These are phyloP conservation scores for Umbelopsis sp. DNA, from an alignment of 192 early-diverging fungal genomes.

Conservation along the genomic window DNA sequence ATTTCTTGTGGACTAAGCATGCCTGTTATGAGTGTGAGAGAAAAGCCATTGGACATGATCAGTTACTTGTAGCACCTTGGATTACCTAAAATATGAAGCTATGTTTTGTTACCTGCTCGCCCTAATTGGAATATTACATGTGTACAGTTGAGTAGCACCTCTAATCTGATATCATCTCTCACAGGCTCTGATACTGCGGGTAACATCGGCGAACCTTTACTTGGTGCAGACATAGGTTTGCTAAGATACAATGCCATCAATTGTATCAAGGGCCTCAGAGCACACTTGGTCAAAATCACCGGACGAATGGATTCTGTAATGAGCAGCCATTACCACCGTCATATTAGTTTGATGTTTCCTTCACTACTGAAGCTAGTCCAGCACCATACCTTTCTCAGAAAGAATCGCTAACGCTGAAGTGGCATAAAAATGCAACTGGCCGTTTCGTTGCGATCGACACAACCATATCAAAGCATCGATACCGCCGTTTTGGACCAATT, in stretches of 20 bases:
- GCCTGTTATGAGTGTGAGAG: background rate
- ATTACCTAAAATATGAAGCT: too few species aligned
- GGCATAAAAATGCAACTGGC: constrained; percentile 48
- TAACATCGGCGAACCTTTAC: background rate
- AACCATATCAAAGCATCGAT: constrained; percentile 58
- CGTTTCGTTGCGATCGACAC: constrained; percentile 40
- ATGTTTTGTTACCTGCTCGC: constrained; percentile 15
- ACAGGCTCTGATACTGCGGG: background rate
- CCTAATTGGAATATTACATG: constrained; percentile 29
- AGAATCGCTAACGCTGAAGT: constrained; percentile 53
- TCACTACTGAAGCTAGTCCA: too few species aligned
- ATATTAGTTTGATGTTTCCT: too few species aligned
- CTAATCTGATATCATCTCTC: constrained; percentile 12
- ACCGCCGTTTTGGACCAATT: constrained; percentile 53
- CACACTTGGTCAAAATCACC: constrained; percentile 53
- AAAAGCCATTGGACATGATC: too few species aligned
- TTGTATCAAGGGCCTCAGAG: constrained; percentile 48
- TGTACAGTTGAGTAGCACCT: constrained; percentile 27
- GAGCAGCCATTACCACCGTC: background rate
- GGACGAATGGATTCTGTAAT: constrained; percentile 49
- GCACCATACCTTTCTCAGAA: constrained; percentile 48
- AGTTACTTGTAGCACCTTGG: too few species aligned
- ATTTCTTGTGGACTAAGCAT: constrained; percentile 30
- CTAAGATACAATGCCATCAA: constrained; percentile 25
- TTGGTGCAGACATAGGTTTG: background rate